Percentiles rank a stretch among this genome's conserved stretches.
These are phyloP conservation scores for Lipomyces anomalus DNA, from an alignment of 805 yeast species.

Conservation along the genomic window DNA sequence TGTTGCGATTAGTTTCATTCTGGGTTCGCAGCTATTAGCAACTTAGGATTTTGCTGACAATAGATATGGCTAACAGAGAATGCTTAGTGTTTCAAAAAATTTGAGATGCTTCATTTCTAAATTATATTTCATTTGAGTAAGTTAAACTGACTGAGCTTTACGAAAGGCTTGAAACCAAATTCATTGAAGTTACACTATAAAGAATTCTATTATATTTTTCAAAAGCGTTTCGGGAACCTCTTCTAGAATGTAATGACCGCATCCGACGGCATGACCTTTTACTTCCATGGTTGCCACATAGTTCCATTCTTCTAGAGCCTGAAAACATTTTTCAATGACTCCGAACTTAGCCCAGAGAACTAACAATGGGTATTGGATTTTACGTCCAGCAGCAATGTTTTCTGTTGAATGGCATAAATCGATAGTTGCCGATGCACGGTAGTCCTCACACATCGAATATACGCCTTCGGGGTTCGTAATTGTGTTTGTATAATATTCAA, in stretches of 20 bases:
- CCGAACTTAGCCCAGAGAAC: constrained; percentile 19
- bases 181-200: background rate
- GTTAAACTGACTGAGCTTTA: too few relatives aligned
- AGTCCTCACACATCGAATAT: constrained; percentile 19
- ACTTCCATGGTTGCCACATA: constrained; percentile 1
- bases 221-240: constrained; percentile 1
- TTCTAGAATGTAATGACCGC: constrained; percentile 4
- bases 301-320: constrained; percentile 11
- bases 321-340: constrained; percentile 10
- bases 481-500: constrained; percentile 6
- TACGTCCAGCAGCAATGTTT: constrained; percentile 5
- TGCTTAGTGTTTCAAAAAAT: background rate
- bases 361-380: constrained; percentile 7
- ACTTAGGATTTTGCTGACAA: background rate
- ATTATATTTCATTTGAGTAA: too few relatives aligned
- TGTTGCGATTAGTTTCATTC: too few relatives aligned
- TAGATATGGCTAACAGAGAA: background rate
- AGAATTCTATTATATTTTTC: too few relatives aligned
- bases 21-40: too few relatives aligned
- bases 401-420: constrained; percentile 13
- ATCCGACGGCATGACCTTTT: constrained; percentile 1
- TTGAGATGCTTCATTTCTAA: too few relatives aligned
- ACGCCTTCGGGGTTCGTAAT: constrained; percentile 1
- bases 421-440: constrained; percentile 17
- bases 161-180: background rate